Evolutionary conservation across 2,329 filamentous ascomycete species (phyloP).

Genomic region (Aphanocladium album): DNA sequence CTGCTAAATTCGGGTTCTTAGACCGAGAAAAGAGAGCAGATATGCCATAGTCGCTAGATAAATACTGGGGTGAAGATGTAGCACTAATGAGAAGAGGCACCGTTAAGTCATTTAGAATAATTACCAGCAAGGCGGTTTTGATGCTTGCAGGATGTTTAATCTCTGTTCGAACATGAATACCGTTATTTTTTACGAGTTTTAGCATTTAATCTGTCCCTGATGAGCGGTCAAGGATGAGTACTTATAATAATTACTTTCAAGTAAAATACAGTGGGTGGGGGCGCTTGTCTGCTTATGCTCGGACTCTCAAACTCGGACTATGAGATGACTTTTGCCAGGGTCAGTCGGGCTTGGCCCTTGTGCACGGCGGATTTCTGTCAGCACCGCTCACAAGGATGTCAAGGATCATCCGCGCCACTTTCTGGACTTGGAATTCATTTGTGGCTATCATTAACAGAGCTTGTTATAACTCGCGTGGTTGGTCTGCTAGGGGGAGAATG

Average conservation of each 20-base stretch:
- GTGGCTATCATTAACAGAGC: not conserved
- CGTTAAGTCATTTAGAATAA: too few relatives aligned
- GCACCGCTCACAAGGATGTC: not conserved
- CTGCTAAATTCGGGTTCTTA: too few relatives aligned
- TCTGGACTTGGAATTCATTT: not conserved
- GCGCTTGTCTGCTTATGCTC: not conserved
- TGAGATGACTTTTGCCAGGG: not conserved
- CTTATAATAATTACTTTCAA: not conserved
- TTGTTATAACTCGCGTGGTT: not conserved
- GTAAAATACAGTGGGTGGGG: not conserved
- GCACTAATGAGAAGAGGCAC: too few relatives aligned
- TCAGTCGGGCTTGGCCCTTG: not conserved
- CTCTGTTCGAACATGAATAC: not conserved
- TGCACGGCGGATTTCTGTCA: not conserved
- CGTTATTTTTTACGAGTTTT: not conserved
- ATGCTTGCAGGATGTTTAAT: too few relatives aligned
- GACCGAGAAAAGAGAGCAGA: too few relatives aligned
- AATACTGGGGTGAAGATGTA: too few relatives aligned
- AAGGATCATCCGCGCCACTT: not conserved
- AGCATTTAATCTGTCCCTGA: not conserved
- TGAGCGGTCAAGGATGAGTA: not conserved
- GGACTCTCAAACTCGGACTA: constrained; percentile 9
- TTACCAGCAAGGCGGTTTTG: too few relatives aligned
- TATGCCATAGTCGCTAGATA: too few relatives aligned
- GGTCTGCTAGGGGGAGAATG: not conserved